Evolutionary conservation across 2,329 filamentous ascomycete species (phyloP), one percentile per base, ranked within the genome.

Genomic region (Coniochaeta sp.): DNA sequence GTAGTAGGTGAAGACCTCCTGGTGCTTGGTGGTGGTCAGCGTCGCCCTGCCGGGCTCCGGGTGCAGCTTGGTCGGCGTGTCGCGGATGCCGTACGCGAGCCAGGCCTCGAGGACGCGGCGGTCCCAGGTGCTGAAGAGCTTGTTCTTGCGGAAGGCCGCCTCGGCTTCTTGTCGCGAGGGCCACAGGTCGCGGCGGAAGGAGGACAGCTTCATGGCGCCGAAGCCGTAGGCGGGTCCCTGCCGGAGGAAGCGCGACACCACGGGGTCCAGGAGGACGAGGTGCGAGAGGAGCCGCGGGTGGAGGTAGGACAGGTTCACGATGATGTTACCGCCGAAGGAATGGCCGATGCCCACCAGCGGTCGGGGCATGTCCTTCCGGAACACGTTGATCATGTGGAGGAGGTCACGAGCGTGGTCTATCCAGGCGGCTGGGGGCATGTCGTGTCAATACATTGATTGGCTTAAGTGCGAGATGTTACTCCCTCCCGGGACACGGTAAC

Each of bases 271-370:
- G 34, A 96, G 81, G 52, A 96, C 78, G 7, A 96, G 74, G 8
- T 85, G 83, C 63, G 86, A 83, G 64, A 97, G 81, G 22, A 97
- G 84, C 8, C 92, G 88, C 1, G 93, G 92, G 73, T 96, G 89
- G 65, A 91, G 81, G 12, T 93, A 77, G 4, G 90, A 79, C 17
- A 93, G 79, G 66, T 91, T 86, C 59, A 83, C 80, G 59, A 97
- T 80, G 61, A 89, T 84, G 69, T 84, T 85, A 64, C 83, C 92
- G 66, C 93, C 93, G 79, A 96, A 93, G 66, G 91, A 96, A 75
- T 98, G 93, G 17, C 91, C 93, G 30, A 98, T 74, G 60, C 90
- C 93, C 63, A 97, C 75, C 22, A 97, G 79, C 1, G 93, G 93
- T 0, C 89, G 88, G 14, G 90, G 89, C 82, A 95, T 92, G 63